A percentile compares a stretch with the other conserved stretches of the same genome.
These are phyloP conservation scores for Botrytis fabae DNA, from an alignment of 2,329 filamentous ascomycete genomes.

Conservation along the genomic window DNA sequence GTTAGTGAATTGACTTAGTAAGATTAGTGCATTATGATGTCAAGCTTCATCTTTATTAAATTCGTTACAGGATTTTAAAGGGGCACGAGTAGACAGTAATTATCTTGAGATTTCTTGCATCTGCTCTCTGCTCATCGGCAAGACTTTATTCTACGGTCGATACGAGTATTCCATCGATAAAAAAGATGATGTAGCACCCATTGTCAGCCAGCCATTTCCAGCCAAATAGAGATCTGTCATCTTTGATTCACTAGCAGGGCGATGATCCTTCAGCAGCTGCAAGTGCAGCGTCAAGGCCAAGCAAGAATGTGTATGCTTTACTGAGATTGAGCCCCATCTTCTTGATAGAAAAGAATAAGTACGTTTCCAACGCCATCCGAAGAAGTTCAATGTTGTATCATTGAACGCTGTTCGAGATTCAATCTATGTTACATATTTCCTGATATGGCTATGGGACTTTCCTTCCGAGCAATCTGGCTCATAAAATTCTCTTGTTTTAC, in stretches of 20 bases:
- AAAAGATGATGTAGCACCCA: background rate
- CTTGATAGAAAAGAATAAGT: background rate
- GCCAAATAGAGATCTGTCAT: conserved; percentile 17
- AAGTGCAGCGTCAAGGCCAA: background rate
- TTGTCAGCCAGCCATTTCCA: background rate
- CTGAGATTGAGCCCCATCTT: background rate
- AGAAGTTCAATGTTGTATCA: background rate
- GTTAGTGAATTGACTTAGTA: background rate
- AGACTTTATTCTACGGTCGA: background rate
- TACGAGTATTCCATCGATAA: background rate
- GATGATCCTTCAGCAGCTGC: background rate
- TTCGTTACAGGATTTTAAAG: background rate
- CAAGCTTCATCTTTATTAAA: conserved; percentile 10
- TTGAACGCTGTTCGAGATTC: background rate
- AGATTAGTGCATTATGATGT: background rate
- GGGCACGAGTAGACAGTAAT: background rate
- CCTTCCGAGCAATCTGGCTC: background rate
- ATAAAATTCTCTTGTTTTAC: too few species aligned
- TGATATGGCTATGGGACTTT: too few species aligned
- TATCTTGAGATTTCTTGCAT: background rate
- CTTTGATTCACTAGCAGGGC: background rate
- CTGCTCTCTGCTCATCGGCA: background rate
- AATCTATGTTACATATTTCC: background rate
- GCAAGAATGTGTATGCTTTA: background rate
- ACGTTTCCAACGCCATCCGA: too few species aligned